Percentiles rank a stretch among this genome's conserved stretches.
Conservation (phyloP, 1,284 basidiomycete genomes). For the Schizophyllum amplum region DNA sequence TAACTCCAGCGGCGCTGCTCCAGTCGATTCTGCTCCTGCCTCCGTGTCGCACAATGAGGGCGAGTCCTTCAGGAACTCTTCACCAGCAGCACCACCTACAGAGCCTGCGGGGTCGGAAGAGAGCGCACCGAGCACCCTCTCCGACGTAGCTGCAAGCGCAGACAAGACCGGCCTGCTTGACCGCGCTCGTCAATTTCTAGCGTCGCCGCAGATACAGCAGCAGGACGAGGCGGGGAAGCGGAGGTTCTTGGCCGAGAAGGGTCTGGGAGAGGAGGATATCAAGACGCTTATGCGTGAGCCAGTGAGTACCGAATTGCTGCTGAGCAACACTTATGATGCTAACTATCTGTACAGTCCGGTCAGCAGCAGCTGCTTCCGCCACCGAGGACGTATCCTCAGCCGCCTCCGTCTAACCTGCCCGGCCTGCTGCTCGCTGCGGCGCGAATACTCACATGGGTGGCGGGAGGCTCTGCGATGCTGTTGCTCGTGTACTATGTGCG, state of each 20-base stretch:
- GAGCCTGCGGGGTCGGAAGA: too few relatives aligned
- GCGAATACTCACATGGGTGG: slow-evolving; percentile 59
- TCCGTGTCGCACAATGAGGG: too few relatives aligned
- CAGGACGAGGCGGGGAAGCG: slow-evolving; percentile 52
- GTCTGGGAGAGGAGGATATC: slow-evolving; percentile 54
- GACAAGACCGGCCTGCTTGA: slow-evolving; percentile 39
- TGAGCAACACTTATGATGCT: slow-evolving; percentile 7
- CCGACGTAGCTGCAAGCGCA: not conserved
- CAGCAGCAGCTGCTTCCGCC: slow-evolving; percentile 43
- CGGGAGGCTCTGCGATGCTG: slow-evolving; percentile 51
- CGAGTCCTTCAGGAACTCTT: too few relatives aligned
- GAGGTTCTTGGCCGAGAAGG: slow-evolving; percentile 65
- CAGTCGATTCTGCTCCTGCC: too few relatives aligned
- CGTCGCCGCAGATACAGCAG: slow-evolving; percentile 52
- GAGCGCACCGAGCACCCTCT: too few relatives aligned
- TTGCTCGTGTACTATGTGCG: slow-evolving; percentile 58
- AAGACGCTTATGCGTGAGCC: slow-evolving; percentile 47
- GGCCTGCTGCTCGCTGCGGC: slow-evolving; percentile 50
- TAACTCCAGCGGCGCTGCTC: too few relatives aligned
- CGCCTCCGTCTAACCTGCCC: slow-evolving; percentile 61
- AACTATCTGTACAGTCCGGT: slow-evolving; percentile 34
- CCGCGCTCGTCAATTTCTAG: slow-evolving; percentile 55
- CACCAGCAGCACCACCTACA: too few relatives aligned
- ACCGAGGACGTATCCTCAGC: slow-evolving; percentile 65
- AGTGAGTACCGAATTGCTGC: slow-evolving; percentile 29